Percentiles rank a stretch among this genome's conserved stretches.
These are phyloP conservation scores for Arthrobotrys entomopaga DNA, from an alignment of 2,329 filamentous ascomycete species.

Conservation along the genomic window DNA sequence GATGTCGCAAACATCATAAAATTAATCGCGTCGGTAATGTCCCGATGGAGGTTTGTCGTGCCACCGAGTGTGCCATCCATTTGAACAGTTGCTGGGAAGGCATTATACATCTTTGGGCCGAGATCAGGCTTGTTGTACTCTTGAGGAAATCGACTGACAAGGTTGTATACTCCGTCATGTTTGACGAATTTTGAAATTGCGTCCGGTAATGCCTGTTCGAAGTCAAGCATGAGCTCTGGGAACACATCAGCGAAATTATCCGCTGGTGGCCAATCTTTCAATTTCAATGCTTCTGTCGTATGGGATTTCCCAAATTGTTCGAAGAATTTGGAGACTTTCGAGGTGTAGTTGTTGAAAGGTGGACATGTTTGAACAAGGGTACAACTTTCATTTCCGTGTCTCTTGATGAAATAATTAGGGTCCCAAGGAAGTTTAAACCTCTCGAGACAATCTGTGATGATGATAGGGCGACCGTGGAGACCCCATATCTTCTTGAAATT, in stretches of 20 bases:
- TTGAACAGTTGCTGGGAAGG: constrained; percentile 56
- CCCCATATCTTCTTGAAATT: constrained; percentile 58
- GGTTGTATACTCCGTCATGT: constrained; percentile 57
- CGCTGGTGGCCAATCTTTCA: constrained; percentile 59
- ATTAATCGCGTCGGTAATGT: constrained; percentile 60
- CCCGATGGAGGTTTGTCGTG: constrained; percentile 59
- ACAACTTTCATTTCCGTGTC: constrained; percentile 57
- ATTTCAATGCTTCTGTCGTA: constrained; percentile 51
- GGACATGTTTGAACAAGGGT: constrained; percentile 56
- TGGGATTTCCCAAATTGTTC: constrained; percentile 53
- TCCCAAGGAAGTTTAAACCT: constrained; percentile 59
- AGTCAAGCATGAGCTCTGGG: constrained; percentile 58
- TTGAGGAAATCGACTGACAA: constrained; percentile 56
- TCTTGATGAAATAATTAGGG: constrained; percentile 57
- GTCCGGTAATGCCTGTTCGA: constrained; percentile 58
- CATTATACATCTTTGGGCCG: constrained; percentile 60
- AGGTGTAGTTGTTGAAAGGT: constrained; percentile 31
- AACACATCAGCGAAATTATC: constrained; percentile 58
- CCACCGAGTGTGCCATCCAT: constrained; percentile 55
- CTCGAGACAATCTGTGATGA: constrained; percentile 57
- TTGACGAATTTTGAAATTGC: constrained; percentile 56
- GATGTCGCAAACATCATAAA: constrained; percentile 58
- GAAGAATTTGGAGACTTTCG: constrained; percentile 57
- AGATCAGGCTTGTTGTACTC: constrained; percentile 58
- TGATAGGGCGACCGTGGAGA: constrained; percentile 57